Percentiles rank a stretch among this genome's conserved stretches.
phyloP scores from a whole-genome alignment of 495 filamentous ascomycete genomes.

The Beverwykella pulmonaria region DNA sequence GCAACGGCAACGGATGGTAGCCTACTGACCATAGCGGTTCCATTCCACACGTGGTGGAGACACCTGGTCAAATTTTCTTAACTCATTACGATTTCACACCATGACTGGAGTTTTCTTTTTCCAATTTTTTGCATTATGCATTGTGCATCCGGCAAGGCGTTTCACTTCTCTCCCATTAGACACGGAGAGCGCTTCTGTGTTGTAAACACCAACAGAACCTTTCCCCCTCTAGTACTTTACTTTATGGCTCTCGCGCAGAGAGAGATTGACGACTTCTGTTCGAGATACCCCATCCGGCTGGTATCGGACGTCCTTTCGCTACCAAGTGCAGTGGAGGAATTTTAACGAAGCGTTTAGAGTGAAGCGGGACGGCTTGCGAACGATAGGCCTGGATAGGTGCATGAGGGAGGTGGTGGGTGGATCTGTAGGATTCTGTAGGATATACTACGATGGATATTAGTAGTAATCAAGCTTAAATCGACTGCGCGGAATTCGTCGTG shows the following conservation, averaged over 20 bases:
- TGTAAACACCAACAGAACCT: neutral
- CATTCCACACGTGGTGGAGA: no score
- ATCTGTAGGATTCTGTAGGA: neutral
- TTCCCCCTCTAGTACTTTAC: neutral
- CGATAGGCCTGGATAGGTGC: neutral
- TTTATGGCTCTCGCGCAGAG: conserved; percentile 4
- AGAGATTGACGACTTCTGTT: conserved; percentile 12
- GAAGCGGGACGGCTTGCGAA: neutral
- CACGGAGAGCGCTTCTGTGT: neutral
- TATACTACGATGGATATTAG: neutral
- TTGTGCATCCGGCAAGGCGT: conserved; percentile 8
- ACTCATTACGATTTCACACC: conserved; percentile 10
- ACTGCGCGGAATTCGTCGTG: no score
- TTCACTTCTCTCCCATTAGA: conserved; percentile 3
- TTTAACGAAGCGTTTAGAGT: neutral
- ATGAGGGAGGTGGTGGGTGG: neutral
- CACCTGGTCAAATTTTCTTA: neutral
- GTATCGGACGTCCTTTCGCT: conserved; percentile 24
- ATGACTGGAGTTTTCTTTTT: conserved; percentile 19
- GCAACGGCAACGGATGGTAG: conserved; percentile 20
- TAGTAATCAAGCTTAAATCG: neutral
- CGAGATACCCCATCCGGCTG: conserved; percentile 30
- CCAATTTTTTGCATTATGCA: conserved; percentile 9
- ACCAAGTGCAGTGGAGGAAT: neutral
- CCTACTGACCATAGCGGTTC: neutral